These are phyloP conservation scores for Erigeron canadensis DNA, from an alignment of 129 eudicot genomes.

Conservation along the genomic window DNA sequence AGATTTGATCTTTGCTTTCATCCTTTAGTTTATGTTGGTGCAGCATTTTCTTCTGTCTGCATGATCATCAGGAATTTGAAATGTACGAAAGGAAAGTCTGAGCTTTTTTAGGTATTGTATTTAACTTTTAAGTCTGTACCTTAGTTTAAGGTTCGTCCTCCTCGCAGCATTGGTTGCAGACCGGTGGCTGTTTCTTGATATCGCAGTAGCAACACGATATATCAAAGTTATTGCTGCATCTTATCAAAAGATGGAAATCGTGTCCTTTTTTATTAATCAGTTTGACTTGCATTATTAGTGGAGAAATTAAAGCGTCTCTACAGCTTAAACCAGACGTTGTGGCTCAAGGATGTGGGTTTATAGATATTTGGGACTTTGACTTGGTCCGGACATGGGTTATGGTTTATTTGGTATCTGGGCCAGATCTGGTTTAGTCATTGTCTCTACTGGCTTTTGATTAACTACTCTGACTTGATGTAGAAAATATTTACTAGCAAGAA, in stretches of 20 bases:
- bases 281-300: constrained; percentile 3
- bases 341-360: too few relatives aligned
- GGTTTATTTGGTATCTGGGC: too few relatives aligned
- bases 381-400: not conserved
- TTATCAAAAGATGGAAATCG: constrained; percentile 35
- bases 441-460: too few relatives aligned
- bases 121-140: not conserved
- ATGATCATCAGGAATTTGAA: not conserved
- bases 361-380: not conserved
- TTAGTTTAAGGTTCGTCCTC: constrained; percentile 51
- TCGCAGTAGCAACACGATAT: constrained; percentile 85
- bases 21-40: not conserved
- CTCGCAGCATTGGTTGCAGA: constrained; percentile 69
- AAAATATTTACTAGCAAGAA: too few relatives aligned
- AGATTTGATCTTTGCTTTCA: not conserved
- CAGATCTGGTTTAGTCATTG: not conserved
- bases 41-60: not conserved
- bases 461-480: too few relatives aligned
- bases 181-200: constrained; percentile 62
- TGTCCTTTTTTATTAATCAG: constrained; percentile 7
- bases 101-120: not conserved
- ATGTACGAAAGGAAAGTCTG: not conserved
- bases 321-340: too few relatives aligned
- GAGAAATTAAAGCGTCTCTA: too few relatives aligned
- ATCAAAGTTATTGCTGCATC: constrained; percentile 84